Evolutionary conservation across 176 grass and related monocot species (phyloP), one percentile per base, ranked within the genome.

Genomic region (Oryza australiensis): DNA sequence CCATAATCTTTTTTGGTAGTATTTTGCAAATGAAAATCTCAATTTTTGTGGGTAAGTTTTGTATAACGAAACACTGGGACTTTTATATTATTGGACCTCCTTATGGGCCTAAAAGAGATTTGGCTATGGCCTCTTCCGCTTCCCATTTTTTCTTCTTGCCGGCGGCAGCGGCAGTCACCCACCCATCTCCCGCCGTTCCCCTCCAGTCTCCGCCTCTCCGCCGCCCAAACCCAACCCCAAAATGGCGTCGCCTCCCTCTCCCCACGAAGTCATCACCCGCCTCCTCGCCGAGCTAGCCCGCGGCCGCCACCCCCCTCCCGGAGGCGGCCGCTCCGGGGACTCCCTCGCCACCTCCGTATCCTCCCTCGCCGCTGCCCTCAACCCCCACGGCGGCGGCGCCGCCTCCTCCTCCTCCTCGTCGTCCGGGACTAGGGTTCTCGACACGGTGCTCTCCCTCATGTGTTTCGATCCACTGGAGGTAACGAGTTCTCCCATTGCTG

Each of bases 391-490:
- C 51, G 41, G 68, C 42, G 45, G 12, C 62, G 37, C n/a, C 49
- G 28, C 32, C 38, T 6, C 63, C 14, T 8, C 57, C 28, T 67
- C 23, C 40, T 49, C 41, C 29, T 5, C 62, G 12, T 7, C 57
- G 28, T 67, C 90, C 75, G 72, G 82, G 30, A 72, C 88, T 82
- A 76, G 86, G 43, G 90, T 98, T 87, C 86, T 93, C 71, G 86
- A 98, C 84, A 26, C 86, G 23, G 82, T 90, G 73, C 95, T 98
- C 62, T 94, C 92, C 38, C 90, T 94, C 57, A 98, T 93, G 90
- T 98, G 92, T 86, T 93, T 94, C 78, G 86, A 87, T 68, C 78
- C 80, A 8, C 40, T 80, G 11, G 80, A 91, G 86, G 95, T 49
- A 77, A 28, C 1, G 22, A 43, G 34, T 7, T 55, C 2, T 38